phyloP scores from a whole-genome alignment of 192 early-diverging fungal species.

The Rhizoclosmatium sp. region DNA sequence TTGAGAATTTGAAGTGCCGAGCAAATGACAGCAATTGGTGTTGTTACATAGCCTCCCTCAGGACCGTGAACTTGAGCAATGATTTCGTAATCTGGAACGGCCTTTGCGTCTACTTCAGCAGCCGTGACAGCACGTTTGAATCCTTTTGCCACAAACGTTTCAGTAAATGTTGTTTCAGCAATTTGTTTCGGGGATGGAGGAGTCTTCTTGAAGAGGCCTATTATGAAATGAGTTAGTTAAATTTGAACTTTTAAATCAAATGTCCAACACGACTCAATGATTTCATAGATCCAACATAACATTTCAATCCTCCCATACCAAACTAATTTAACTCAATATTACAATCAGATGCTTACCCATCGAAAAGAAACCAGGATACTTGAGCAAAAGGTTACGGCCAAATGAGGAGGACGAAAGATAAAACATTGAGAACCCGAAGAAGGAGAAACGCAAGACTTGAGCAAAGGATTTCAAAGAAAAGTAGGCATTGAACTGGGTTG shows the following conservation, averaged over 20 bases:
- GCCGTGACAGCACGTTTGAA: slow-evolving; percentile 37
- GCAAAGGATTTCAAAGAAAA: slow-evolving; percentile 56
- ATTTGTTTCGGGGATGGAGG: slow-evolving; percentile 65
- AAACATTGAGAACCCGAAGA: slow-evolving; percentile 57
- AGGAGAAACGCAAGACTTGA: slow-evolving; percentile 31
- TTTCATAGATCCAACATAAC: too few relatives aligned
- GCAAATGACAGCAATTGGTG: slow-evolving; percentile 64
- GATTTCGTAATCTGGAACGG: slow-evolving; percentile 44
- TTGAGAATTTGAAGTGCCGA: slow-evolving; percentile 60
- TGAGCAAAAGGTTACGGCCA: slow-evolving; percentile 64
- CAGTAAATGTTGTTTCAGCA: slow-evolving; percentile 60
- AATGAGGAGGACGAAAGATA: slow-evolving; percentile 55
- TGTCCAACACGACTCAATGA: background rate
- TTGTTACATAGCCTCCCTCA: slow-evolving; percentile 70
- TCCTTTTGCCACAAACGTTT: slow-evolving; percentile 63
- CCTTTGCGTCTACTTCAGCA: slow-evolving; percentile 3
- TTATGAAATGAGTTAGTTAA: background rate
- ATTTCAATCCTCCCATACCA: too few relatives aligned
- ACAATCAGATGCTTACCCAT: slow-evolving; percentile 39
- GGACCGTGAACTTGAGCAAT: slow-evolving; percentile 65
- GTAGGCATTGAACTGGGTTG: slow-evolving; percentile 52
- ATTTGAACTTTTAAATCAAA: background rate
- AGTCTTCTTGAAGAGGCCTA: slow-evolving; percentile 56
- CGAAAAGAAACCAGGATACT: slow-evolving; percentile 66
- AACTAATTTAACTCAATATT: too few relatives aligned